Evolutionary conservation across 306 rosid genomes (phyloP).

Genomic region (Corylus americana): DNA sequence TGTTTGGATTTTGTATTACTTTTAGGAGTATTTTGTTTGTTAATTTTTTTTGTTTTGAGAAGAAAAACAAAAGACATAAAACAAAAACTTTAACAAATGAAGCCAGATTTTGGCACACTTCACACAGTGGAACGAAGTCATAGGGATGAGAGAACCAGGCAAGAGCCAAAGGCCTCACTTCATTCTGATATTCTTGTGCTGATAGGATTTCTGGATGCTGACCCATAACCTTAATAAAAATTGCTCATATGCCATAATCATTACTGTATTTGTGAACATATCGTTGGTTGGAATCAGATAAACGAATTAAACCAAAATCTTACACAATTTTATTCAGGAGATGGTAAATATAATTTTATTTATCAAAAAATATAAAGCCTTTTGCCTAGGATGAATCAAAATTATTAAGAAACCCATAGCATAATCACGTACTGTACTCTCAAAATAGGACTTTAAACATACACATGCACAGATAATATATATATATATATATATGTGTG

Average conservation of each 20-base stretch:
- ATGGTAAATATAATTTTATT: neutral
- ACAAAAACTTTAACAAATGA: no score
- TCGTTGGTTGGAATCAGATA: neutral
- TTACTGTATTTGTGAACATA: neutral
- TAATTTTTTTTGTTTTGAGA: no score
- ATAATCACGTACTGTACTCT: slow-evolving; percentile 12
- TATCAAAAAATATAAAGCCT: neutral
- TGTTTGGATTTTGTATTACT: no score
- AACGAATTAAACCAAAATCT: neutral
- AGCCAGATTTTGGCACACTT: no score
- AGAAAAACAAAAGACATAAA: no score
- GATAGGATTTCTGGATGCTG: neutral
- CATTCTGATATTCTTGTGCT: neutral
- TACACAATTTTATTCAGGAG: neutral
- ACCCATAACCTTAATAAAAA: neutral
- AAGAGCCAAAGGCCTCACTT: neutral
- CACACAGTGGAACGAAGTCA: no score
- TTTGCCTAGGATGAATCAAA: neutral
- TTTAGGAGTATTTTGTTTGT: no score
- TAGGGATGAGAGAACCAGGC: no score
- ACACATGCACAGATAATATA: no score
- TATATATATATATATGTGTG: no score
- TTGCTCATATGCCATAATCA: neutral
- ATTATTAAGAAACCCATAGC: slow-evolving; percentile 1
- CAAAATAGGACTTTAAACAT: neutral